phyloP scores from a whole-genome alignment of 192 early-diverging fungal species.

The Blastocladiella britannica region DNA sequence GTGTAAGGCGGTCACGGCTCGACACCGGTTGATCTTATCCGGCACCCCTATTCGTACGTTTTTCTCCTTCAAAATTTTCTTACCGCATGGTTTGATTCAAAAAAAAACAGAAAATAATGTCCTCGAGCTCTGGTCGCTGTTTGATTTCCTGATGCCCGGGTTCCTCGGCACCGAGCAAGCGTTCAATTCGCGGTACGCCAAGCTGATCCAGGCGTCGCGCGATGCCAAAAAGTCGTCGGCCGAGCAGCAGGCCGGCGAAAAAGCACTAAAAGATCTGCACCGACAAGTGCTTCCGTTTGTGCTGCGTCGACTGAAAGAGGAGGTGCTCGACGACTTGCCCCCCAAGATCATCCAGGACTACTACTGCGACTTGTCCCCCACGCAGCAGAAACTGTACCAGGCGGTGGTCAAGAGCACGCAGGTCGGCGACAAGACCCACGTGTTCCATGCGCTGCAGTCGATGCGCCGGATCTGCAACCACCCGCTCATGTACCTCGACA shows the following conservation, averaged over 20 bases:
- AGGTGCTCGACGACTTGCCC: constrained; percentile 86
- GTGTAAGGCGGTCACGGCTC: constrained; percentile 65
- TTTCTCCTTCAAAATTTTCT: not conserved
- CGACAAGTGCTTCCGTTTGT: constrained; percentile 93
- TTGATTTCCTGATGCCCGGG: constrained; percentile 97
- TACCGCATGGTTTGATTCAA: not conserved
- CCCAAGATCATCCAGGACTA: constrained; percentile 99
- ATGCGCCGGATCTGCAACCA: constrained; percentile 90
- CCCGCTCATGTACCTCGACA: constrained; percentile 34
- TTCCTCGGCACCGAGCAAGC: constrained; percentile 83
- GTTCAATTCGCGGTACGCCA: constrained; percentile 85
- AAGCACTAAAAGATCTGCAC: constrained; percentile 78
- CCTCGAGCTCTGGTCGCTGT: constrained; percentile 89
- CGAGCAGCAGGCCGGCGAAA: constrained; percentile 21
- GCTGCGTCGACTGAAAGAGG: constrained; percentile 88
- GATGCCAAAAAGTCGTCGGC: constrained; percentile 50
- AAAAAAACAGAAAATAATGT: constrained; percentile 97
- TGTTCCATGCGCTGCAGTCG: constrained; percentile 97
- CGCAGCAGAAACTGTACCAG: constrained; percentile 82
- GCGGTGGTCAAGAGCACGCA: constrained; percentile 57
- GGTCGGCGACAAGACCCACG: constrained; percentile 41
- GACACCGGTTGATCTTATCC: constrained; percentile 79
- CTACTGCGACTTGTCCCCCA: constrained; percentile 80
- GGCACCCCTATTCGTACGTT: constrained; percentile 80
- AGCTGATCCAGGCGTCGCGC: constrained; percentile 72